Conservation (phyloP, 1,284 basidiomycete species). For the Phellopilus nigrolimitatus region DNA sequence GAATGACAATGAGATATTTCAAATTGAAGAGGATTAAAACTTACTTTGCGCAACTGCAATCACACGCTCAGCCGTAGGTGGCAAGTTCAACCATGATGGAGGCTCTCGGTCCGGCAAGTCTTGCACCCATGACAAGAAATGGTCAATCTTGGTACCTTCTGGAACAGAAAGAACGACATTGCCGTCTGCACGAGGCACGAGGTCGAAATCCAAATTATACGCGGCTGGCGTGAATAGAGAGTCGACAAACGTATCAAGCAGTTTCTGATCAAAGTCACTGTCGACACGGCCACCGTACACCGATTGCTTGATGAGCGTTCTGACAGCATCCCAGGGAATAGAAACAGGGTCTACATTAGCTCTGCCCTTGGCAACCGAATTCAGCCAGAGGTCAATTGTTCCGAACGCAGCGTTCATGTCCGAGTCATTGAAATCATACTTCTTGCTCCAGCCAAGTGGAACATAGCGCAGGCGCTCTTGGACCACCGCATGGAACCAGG, state of each 20-base stretch:
- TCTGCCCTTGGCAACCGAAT: slow-evolving; percentile 74
- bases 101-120: slow-evolving; percentile 86
- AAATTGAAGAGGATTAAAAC: slow-evolving; percentile 22
- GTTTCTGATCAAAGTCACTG: slow-evolving; percentile 89
- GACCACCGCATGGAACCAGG: slow-evolving; percentile 96
- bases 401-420: slow-evolving; percentile 91
- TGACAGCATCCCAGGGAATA: slow-evolving; percentile 91
- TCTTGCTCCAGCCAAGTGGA: slow-evolving; percentile 92
- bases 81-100: slow-evolving; percentile 88
- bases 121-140: slow-evolving; percentile 87
- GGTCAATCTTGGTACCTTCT: slow-evolving; percentile 86
- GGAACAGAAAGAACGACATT: slow-evolving; percentile 66
- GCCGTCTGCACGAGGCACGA: slow-evolving; percentile 66
- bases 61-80: slow-evolving; percentile 84
- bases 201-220: slow-evolving; percentile 88
- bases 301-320: slow-evolving; percentile 88
- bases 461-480: slow-evolving; percentile 94
- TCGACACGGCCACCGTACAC: slow-evolving; percentile 93
- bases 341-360: slow-evolving; percentile 86
- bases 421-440: slow-evolving; percentile 97
- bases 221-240: slow-evolving; percentile 80
- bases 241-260: slow-evolving; percentile 90
- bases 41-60: slow-evolving; percentile 88
- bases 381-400: slow-evolving; percentile 89
- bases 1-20: slow-evolving; percentile 21